Evolutionary conservation across 1,284 basidiomycete species (phyloP), one percentile per base, ranked within the genome.

Genomic region (Papiliotrema nemorosa): DNA sequence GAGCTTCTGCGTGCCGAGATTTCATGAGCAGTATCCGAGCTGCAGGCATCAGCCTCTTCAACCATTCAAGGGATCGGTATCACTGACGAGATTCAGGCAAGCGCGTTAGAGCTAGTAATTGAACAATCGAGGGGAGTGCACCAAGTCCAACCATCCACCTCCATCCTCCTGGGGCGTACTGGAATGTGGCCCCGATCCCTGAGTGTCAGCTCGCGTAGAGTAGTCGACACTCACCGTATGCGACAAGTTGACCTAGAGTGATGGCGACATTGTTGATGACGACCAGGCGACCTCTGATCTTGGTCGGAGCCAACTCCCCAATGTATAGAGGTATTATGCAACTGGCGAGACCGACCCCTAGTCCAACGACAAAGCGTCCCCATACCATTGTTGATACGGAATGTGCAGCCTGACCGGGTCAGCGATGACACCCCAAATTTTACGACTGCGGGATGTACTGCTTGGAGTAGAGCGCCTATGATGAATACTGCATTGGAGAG

Each of bases 321-420:
- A 91, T 88, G 67, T 90, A 90, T 4, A 90, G 77, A 2, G 87
- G 87, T 0, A 86, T 85, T 45, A 88, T 81, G 62, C 87, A 88
- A 5, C 84, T 81, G n/a, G 87, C 86, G 1, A 87, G 74, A 0
- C 76, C 77, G 21, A 77, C 77, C 3, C 75, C 76, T 22, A 76
- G 70, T 7, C 66, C 65, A 47, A 90, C 82, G 52, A 90, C 72
- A 70, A 89, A 86, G 27, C 88, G 81, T 7, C 86, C 82, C 5
- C 81, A 82, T 47, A 89, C 82, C 85, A 90, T 87, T 44, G 79
- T 79, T 77, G 82, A 81, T 16, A 89, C 84, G 29, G 81, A 79
- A 53, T 83, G 81, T 52, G 81, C 83, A 16, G 82, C 81, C 53
- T 16, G 84, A 68, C 18, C 33, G 26, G 33, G 25, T 27, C 12